These are phyloP conservation scores for Saturnispora mendoncae DNA, from an alignment of 805 yeast genomes.

Conservation along the genomic window DNA sequence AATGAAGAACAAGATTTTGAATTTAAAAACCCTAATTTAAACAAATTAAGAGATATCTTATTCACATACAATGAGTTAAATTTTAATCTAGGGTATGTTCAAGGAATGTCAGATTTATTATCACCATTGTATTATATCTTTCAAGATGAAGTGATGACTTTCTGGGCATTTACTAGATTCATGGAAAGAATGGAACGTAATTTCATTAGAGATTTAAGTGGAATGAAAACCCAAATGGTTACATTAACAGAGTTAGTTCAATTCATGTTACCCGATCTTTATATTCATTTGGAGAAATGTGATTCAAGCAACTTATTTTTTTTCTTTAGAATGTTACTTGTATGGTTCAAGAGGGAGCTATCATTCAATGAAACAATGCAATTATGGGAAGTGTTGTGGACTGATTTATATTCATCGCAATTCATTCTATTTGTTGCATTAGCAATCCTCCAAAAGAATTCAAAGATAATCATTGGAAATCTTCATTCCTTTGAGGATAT, in stretches of 20 bases:
- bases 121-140: conserved; percentile 68
- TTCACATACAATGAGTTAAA: conserved; percentile 83
- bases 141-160: conserved; percentile 69
- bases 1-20: conserved; percentile 48
- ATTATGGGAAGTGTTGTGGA: conserved; percentile 92
- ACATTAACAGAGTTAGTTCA: conserved; percentile 80
- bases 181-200: conserved; percentile 96
- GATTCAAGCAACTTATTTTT: conserved; percentile 87
- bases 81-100: conserved; percentile 83
- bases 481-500: conserved; percentile 82
- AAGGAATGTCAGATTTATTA: conserved; percentile 92
- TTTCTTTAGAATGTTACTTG: conserved; percentile 89
- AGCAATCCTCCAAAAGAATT: conserved; percentile 83
- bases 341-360: conserved; percentile 92
- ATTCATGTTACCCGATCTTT: conserved; percentile 79
- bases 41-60: conserved; percentile 63
- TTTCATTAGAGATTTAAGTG: conserved; percentile 83
- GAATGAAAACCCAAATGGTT: conserved; percentile 83
- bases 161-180: conserved; percentile 80
- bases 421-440: conserved; percentile 81
- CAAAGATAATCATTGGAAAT: conserved; percentile 65
- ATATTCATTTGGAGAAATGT: conserved; percentile 74
- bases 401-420: conserved; percentile 79
- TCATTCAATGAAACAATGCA: conserved; percentile 64
- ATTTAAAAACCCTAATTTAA: conserved; percentile 68